These are phyloP conservation scores for Venturia asperata DNA, from an alignment of 2,329 filamentous ascomycete species.

Conservation along the genomic window DNA sequence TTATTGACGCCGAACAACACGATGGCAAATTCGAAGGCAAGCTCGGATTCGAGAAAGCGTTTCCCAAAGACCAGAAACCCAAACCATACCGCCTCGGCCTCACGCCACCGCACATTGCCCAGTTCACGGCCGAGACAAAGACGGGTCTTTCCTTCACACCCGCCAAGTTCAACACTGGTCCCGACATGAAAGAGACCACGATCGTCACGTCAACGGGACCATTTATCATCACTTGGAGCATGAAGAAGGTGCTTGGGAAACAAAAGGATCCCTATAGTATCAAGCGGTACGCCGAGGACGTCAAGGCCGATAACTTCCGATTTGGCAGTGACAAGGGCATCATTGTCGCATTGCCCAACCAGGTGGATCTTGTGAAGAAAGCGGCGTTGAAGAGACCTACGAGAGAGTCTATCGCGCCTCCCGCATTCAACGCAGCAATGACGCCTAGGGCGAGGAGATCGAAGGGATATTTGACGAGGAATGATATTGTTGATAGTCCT, in stretches of 20 bases:
- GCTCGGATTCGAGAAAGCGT: slow-evolving; percentile 92
- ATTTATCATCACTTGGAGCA: slow-evolving; percentile 92
- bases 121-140: slow-evolving; percentile 95
- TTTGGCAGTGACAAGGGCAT: slow-evolving; percentile 97
- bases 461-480: slow-evolving; percentile 66
- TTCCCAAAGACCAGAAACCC: slow-evolving; percentile 87
- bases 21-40: slow-evolving; percentile 94
- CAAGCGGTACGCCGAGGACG: slow-evolving; percentile 90
- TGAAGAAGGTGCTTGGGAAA: slow-evolving; percentile 80
- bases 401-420: slow-evolving; percentile 77
- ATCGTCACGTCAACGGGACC: slow-evolving; percentile 96
- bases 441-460: slow-evolving; percentile 32
- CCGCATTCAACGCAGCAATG: slow-evolving; percentile 36
- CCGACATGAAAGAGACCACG: slow-evolving; percentile 74
- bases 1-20: slow-evolving; percentile 87
- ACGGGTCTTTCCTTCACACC: slow-evolving; percentile 79
- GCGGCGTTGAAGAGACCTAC: slow-evolving; percentile 79
- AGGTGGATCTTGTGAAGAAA: slow-evolving; percentile 95
- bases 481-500: slow-evolving; percentile 75
- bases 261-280: slow-evolving; percentile 88
- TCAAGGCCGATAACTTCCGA: slow-evolving; percentile 98
- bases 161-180: slow-evolving; percentile 87
- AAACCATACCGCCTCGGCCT: slow-evolving; percentile 85
- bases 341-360: slow-evolving; percentile 91
- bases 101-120: slow-evolving; percentile 85